A percentile compares a stretch with the other conserved stretches of the same genome.
Conservation (phyloP, 352 stramenopile species). For the Saprolegnia diclina region DNA sequence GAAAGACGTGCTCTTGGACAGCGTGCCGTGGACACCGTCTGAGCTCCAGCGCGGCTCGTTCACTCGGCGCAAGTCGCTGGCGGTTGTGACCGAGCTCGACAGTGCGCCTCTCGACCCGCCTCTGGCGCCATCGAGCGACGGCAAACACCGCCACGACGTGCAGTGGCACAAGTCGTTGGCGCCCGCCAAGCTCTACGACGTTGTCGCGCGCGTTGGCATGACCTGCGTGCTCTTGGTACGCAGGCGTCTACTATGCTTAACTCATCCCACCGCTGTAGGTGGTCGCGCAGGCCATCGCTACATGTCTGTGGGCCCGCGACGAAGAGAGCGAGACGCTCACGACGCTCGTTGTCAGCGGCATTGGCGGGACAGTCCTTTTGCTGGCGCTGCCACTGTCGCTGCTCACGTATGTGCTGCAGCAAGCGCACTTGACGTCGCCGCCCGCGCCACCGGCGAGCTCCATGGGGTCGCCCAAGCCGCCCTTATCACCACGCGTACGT, state of each 20-base stretch:
- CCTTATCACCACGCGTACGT: neutral
- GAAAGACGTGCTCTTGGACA: conserved; percentile 1
- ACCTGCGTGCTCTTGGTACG: conserved; percentile 7
- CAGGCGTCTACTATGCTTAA: too few relatives aligned
- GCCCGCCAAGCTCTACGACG: neutral
- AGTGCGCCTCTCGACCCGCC: too few relatives aligned
- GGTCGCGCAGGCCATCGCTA: neutral
- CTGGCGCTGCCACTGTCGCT: neutral
- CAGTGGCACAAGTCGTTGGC: neutral
- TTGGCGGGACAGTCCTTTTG: neutral
- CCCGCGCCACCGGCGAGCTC: neutral
- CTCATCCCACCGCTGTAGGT: neutral
- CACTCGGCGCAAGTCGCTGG: neutral
- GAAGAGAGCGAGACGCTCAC: conserved; percentile 5
- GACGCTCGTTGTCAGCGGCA: neutral
- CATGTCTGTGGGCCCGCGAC: conserved; percentile 1
- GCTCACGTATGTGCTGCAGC: neutral
- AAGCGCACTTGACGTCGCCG: neutral
- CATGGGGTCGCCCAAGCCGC: neutral
- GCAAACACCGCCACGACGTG: neutral
- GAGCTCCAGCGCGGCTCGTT: neutral
- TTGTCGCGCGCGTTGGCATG: neutral
- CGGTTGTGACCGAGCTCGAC: neutral
- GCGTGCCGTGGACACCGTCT: neutral
- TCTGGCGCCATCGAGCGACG: neutral